phyloP scores from a whole-genome alignment of 306 rosid species.

The Chamaecrista fasciculata region DNA sequence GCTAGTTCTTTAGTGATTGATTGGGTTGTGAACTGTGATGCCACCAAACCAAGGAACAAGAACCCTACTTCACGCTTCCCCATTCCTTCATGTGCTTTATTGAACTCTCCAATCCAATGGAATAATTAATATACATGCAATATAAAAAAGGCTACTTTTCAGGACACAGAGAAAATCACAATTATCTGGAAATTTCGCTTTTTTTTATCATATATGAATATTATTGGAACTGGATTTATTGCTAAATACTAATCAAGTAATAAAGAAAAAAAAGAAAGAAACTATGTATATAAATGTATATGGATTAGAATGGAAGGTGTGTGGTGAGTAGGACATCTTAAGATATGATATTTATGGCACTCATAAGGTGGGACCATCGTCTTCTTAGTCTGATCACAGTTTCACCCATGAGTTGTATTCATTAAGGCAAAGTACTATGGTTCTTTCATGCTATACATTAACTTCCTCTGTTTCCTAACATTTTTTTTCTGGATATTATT shows the following conservation, averaged over 20 bases:
- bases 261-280: neutral
- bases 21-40: neutral
- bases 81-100: neutral
- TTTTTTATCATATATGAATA: neutral
- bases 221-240: neutral
- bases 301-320: neutral
- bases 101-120: neutral
- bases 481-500: neutral
- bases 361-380: neutral
- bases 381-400: neutral
- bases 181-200: neutral
- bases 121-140: too few relatives aligned
- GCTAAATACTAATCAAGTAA: too few relatives aligned
- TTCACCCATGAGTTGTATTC: neutral
- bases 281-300: too few relatives aligned
- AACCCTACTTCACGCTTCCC: neutral
- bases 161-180: neutral
- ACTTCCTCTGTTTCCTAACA: neutral
- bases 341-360: neutral
- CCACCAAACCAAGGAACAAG: constrained; percentile 2
- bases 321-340: neutral
- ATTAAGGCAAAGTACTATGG: neutral
- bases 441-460: neutral
- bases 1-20: neutral
- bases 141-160: neutral